Evolutionary conservation across 495 filamentous ascomycete genomes (phyloP).

Genomic region (Penicillium coffeae): DNA sequence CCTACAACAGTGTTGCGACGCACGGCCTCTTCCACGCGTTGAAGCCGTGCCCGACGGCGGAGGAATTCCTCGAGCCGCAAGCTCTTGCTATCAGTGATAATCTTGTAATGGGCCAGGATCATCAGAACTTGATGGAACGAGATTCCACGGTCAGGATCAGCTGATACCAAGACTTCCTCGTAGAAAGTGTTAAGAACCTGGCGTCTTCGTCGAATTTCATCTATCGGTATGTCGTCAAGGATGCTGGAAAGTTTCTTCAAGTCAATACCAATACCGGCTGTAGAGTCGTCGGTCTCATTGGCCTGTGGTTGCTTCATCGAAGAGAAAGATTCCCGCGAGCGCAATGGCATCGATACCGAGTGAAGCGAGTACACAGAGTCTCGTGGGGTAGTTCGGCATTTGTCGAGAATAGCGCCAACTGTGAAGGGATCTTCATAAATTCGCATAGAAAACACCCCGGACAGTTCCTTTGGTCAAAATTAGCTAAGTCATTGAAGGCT

Average conservation of each 20-base stretch:
- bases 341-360: constrained; percentile 13
- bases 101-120: constrained; percentile 97
- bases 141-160: constrained; percentile 81
- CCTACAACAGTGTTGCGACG: constrained; percentile 81
- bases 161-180: constrained; percentile 92
- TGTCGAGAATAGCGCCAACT: constrained; percentile 75
- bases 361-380: constrained; percentile 28
- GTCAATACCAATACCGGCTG: too few species aligned
- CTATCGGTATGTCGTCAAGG: constrained; percentile 70
- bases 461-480: constrained; percentile 59
- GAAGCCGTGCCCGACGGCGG: constrained; percentile 80
- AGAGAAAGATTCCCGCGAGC: constrained; percentile 18
- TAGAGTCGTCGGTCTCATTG: constrained; percentile 51
- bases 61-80: constrained; percentile 91
- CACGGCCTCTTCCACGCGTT: constrained; percentile 95
- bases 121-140: constrained; percentile 92
- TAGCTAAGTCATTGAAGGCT: constrained; percentile 15
- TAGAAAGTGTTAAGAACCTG: constrained; percentile 86
- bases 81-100: constrained; percentile 97
- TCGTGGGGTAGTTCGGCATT: constrained; percentile 59
- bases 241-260: constrained; percentile 69
- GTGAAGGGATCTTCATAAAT: constrained; percentile 90
- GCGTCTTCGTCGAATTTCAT: constrained; percentile 66
- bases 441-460: constrained; percentile 95
- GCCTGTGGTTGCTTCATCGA: constrained; percentile 20